A percentile compares a stretch with the other conserved stretches of the same genome.
phyloP scores from a whole-genome alignment of 2,329 filamentous ascomycete genomes.

The Calonectria leucothoes region DNA sequence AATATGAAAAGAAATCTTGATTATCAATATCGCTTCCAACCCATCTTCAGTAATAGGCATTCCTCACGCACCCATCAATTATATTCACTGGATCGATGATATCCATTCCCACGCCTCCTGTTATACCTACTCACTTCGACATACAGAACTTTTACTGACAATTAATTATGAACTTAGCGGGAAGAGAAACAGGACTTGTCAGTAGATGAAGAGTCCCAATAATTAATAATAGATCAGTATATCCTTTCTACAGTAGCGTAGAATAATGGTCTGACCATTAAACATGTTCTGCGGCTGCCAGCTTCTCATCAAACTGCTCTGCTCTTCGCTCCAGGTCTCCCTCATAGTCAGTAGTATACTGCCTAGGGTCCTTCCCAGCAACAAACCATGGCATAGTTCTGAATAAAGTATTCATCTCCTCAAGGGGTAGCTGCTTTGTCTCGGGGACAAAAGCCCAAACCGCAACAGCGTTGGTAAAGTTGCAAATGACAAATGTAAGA shows the following conservation, averaged over 20 bases:
- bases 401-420: constrained; percentile 76
- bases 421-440: constrained; percentile 70
- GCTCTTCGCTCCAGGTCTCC: constrained; percentile 68
- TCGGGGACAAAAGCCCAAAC: constrained; percentile 76
- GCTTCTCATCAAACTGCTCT: constrained; percentile 60
- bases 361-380: constrained; percentile 61
- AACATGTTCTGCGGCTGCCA: not conserved
- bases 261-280: not conserved
- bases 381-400: constrained; percentile 72
- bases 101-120: too few species aligned
- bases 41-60: too few species aligned
- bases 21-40: too few species aligned
- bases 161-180: too few species aligned
- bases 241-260: not conserved
- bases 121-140: too few species aligned
- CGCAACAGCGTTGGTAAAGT: constrained; percentile 59
- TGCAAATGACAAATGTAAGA: constrained; percentile 62
- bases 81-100: too few species aligned
- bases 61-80: too few species aligned
- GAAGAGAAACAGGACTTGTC: too few species aligned
- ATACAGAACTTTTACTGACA: too few species aligned
- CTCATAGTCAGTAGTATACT: constrained; percentile 31
- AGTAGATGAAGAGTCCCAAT: too few species aligned
- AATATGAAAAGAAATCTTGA: too few species aligned
- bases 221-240: too few species aligned